phyloP scores from a whole-genome alignment of 768 basidiomycete species.

The Boletus tomentosulus region DNA sequence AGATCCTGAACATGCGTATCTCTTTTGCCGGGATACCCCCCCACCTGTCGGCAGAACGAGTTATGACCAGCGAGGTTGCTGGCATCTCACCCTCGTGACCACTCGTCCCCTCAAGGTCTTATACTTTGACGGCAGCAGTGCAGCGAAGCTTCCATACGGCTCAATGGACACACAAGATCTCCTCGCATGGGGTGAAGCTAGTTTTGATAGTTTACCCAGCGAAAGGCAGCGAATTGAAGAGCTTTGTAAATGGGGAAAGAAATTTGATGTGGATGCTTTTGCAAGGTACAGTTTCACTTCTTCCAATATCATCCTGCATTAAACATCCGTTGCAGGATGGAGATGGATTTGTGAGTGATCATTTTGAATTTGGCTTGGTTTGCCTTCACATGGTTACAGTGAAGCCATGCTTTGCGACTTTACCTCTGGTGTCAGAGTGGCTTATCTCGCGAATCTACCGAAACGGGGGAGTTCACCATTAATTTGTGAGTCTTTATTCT shows the following conservation, averaged over 20 bases:
- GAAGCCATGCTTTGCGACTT: slow-evolving; percentile 51
- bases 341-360: slow-evolving; percentile 44
- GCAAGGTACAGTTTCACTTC: slow-evolving; percentile 17
- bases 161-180: slow-evolving; percentile 9
- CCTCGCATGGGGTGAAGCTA: not conserved
- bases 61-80: slow-evolving; percentile 15
- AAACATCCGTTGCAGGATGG: slow-evolving; percentile 35
- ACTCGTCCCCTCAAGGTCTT: slow-evolving; percentile 27
- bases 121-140: slow-evolving; percentile 35
- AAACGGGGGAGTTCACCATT: not conserved
- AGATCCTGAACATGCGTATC: slow-evolving; percentile 32
- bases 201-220: no score
- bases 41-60: not conserved
- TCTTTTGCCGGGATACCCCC: slow-evolving; percentile 32
- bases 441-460: slow-evolving; percentile 28
- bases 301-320: not conserved
- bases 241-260: slow-evolving; percentile 33
- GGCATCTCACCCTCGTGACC: slow-evolving; percentile 29
- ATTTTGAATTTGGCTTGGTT: not conserved
- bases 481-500: not conserved
- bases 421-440: slow-evolving; percentile 34
- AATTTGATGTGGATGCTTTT: slow-evolving; percentile 32
- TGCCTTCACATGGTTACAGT: slow-evolving; percentile 20
- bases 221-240: slow-evolving; percentile 15
- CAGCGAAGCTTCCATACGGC: slow-evolving; percentile 23